Base-by-base conservation (phyloP, 2,329 filamentous ascomycete genomes). In the Colletotrichum horii region DNA sequence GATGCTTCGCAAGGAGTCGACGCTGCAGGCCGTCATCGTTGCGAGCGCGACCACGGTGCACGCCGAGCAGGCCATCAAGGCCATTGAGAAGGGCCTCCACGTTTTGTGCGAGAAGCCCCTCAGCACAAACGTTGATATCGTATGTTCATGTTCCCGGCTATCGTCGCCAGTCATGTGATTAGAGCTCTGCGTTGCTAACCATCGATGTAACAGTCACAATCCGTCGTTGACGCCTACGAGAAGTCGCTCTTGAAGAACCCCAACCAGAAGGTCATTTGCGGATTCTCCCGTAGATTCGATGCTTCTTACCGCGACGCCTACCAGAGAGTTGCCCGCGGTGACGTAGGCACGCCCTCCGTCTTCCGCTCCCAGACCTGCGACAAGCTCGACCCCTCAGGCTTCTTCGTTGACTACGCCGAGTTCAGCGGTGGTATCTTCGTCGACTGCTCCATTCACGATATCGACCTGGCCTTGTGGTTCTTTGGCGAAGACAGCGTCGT, bases 391-490 rank as follows among this genome's bases (percentile, higher is more conserved):
- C 90, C 91, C 0, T 88, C 87, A 0, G 92, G 92, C 58, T 94
- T 93, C 87, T 94, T 94, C 81, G 91, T 94, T 65, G 86, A 88
- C 24, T 94, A 94, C 82, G 91, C 92, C 19, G 86, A 91, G 78
- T 92, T 90, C 83, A 90, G 87, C 3, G 93, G 93, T 30, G 92
- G 92, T 19, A 93, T 94, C 81, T 94, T 94, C 79, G 92, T 94
- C 73, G 93, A 94, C 85, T 93, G 91, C 84, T 91, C 90, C 66
- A 91, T 94, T 79, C 93, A 94, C 85, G 93, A 94, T 78, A 94
- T 94, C 9, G 82, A 83, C 66, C 79, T 83, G 34, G 79, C 82
- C 0, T 76, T 83, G 34, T 83, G 82, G 82, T 83, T 82, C 78
- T 81, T 83, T 48, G 81, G 80, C 56, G 79, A 83, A 43, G 80